Evolutionary conservation across 108 stramenopile genomes (phyloP).

Genomic region (Skeletonema grethae): DNA sequence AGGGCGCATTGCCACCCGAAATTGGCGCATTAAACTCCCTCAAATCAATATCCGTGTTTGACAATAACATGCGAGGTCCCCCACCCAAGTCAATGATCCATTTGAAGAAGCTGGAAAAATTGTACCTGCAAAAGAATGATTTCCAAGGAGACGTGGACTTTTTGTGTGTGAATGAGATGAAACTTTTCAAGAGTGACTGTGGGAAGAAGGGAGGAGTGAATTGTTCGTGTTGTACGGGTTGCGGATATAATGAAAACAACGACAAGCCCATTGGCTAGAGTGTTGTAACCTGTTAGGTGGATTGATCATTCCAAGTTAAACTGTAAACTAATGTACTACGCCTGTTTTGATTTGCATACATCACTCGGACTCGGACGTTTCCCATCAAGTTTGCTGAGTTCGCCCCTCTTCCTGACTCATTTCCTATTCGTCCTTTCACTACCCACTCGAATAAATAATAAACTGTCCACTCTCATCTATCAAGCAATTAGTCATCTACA

Average conservation of each 20-base stretch:
- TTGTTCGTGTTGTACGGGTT: slow-evolving; percentile 32
- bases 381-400: background rate
- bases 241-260: slow-evolving; percentile 33
- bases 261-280: slow-evolving; percentile 6
- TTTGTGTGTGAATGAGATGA: slow-evolving; percentile 22
- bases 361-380: background rate
- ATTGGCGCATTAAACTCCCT: slow-evolving; percentile 32
- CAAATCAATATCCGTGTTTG: slow-evolving; percentile 38
- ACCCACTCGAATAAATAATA: too few species aligned
- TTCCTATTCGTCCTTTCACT: background rate
- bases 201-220: slow-evolving; percentile 30
- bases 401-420: background rate
- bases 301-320: background rate
- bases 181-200: slow-evolving; percentile 43
- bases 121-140: slow-evolving; percentile 44
- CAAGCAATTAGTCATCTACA: too few species aligned
- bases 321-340: background rate
- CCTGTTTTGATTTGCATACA: background rate
- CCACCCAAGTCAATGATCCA: slow-evolving; percentile 32
- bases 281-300: background rate
- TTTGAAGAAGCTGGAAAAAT: slow-evolving; percentile 10
- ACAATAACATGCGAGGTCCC: slow-evolving; percentile 35
- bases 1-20: slow-evolving; percentile 35
- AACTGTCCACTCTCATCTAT: too few species aligned
- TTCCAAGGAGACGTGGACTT: slow-evolving; percentile 38